Conservation (phyloP, 108 stramenopile genomes). For the Stephanodiscus triporus region DNA sequence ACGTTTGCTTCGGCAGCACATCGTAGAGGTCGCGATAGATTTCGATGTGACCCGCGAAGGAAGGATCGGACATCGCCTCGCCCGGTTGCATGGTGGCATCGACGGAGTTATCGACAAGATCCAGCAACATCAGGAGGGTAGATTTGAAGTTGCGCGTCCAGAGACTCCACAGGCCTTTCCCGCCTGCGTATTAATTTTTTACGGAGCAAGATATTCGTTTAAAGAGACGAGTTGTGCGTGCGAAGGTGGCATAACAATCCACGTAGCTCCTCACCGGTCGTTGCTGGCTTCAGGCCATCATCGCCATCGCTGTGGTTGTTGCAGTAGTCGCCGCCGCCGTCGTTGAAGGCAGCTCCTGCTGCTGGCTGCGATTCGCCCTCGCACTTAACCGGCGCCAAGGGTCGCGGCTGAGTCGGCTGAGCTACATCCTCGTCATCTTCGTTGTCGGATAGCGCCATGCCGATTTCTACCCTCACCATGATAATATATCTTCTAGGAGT, state of each 20-base stretch:
- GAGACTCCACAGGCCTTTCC: constrained; percentile 58
- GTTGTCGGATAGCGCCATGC: not conserved
- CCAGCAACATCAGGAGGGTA: constrained; percentile 49
- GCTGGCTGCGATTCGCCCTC: not conserved
- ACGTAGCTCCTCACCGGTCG: constrained; percentile 7
- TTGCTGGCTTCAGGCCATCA: not conserved
- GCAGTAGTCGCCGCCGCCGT: no score
- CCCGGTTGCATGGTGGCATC: constrained; percentile 40
- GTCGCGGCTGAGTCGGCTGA: not conserved
- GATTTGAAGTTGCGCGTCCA: constrained; percentile 58
- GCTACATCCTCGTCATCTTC: not conserved
- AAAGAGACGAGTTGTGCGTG: no score
- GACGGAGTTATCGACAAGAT: constrained; percentile 64
- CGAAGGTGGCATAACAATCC: no score
- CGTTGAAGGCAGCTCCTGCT: not conserved
- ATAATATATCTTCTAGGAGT: no score
- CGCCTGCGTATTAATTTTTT: constrained; percentile 19
- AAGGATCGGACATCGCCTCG: no score
- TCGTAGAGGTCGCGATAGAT: constrained; percentile 15
- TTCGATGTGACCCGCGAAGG: not conserved
- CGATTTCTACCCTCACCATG: not conserved
- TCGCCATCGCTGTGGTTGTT: not conserved
- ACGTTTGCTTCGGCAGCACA: not conserved
- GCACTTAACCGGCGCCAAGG: not conserved
- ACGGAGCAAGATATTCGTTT: no score